A percentile compares a stretch with the other conserved stretches of the same genome.
Evolutionary conservation across 1,139 yeast species (phyloP).

Genomic region (Suhomyces coccinellae): DNA sequence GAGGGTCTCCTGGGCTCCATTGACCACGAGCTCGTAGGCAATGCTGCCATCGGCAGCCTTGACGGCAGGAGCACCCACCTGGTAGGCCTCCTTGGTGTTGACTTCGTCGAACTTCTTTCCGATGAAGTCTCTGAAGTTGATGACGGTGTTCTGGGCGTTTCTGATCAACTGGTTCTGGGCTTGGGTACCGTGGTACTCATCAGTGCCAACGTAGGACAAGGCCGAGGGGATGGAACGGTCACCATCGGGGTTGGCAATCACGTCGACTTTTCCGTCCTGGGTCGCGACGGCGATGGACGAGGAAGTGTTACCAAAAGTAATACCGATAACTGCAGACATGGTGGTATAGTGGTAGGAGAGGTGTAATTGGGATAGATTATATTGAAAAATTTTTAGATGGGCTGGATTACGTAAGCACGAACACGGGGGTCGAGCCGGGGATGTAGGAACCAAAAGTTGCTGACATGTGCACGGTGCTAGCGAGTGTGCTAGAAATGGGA

Average conservation of each 20-base stretch:
- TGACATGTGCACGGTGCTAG: too few species aligned
- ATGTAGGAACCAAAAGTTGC: too few species aligned
- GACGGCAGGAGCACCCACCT: slow-evolving; percentile 72
- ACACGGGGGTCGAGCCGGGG: background rate
- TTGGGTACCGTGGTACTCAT: slow-evolving; percentile 97
- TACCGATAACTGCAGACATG: slow-evolving; percentile 73
- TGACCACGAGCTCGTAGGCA: slow-evolving; percentile 62
- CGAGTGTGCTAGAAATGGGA: too few species aligned
- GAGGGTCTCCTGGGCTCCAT: slow-evolving; percentile 47
- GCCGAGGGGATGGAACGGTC: slow-evolving; percentile 96
- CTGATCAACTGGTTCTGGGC: slow-evolving; percentile 91
- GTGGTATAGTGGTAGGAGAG: slow-evolving; percentile 1
- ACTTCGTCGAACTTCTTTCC: slow-evolving; percentile 74
- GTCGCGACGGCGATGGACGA: slow-evolving; percentile 92
- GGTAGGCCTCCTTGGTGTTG: slow-evolving; percentile 55
- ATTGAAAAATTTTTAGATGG: slow-evolving; percentile 9
- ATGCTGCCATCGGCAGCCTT: slow-evolving; percentile 64
- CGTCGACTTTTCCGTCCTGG: slow-evolving; percentile 88
- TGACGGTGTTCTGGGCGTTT: slow-evolving; percentile 82
- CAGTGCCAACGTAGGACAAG: slow-evolving; percentile 86
- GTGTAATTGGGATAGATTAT: background rate
- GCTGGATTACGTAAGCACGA: slow-evolving; percentile 4
- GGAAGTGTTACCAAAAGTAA: slow-evolving; percentile 94
- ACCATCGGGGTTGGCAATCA: slow-evolving; percentile 98
- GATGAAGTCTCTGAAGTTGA: slow-evolving; percentile 90